Base-by-base conservation (phyloP, 148 eudicot species). In the Nepenthes mirabilis region DNA sequence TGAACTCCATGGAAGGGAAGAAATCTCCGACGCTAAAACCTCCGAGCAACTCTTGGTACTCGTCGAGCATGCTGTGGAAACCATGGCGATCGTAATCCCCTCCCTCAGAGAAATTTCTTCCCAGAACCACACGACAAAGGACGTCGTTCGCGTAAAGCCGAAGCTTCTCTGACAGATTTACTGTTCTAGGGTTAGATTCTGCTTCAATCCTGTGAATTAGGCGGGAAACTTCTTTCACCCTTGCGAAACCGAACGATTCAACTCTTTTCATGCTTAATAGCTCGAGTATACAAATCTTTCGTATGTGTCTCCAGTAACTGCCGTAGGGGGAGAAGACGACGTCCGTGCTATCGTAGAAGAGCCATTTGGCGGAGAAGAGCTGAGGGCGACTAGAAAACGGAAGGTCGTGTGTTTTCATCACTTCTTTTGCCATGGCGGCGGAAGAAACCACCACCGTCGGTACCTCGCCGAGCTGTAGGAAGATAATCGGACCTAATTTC, bases 401-500 rank as follows among this genome's bases (percentile, higher is more conserved):
- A 6, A 68, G 33, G 52, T 79, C 90, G 9, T 81, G 74, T 51
- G 68, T 79, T 68, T 84, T 81, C 78, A 76, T 73, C 36, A 79
- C 55, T 63, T 74, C 83, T 32, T 75, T 69, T 33, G 89, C 85
- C 37, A 74, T 75, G 11, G 57, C 36, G 12, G 85, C 83, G 2
- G 89, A 83, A n/a, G 85, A 83, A 43, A 70, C 71, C 0, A 83
- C 72, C 13, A 83, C 73, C 12, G 68, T 54, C 2, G 83, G 81
- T 10, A 65, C 65, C 53, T 59, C 72, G 1, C 77, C 80, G 12
- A 77, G 71, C 48, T 69, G 71, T 51, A 77, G 55, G 58, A 77
- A 56, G 70, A 77, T 77, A 50, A 77, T 73, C 13, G 40, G 68
- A 14, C 80, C 80, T 54, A 68, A 59, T 37, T 72, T 43, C 61